Percentiles rank a stretch among this genome's conserved stretches.
Conservation (phyloP, 1,284 basidiomycete species). For the Tilletia indica region DNA sequence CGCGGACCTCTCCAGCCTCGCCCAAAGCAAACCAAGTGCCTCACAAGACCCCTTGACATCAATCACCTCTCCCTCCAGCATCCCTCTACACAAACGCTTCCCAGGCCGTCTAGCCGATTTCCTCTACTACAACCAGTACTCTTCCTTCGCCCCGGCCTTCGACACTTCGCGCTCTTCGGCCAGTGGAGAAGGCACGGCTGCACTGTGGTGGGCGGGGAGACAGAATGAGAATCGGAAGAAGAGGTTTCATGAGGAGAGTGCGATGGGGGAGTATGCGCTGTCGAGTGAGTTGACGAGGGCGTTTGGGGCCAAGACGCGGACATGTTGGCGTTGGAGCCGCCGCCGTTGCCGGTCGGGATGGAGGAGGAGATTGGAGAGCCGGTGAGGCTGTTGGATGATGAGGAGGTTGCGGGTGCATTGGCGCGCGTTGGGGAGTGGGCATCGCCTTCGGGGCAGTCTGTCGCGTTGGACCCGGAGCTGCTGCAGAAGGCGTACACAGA, state of each 20-base stretch:
- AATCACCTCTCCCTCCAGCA: neutral
- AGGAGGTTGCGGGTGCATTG: neutral
- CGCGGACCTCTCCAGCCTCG: neutral
- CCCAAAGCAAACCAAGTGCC: neutral
- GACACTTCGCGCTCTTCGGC: slow-evolving; percentile 6
- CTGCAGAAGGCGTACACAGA: neutral
- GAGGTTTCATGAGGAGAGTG: neutral
- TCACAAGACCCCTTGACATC: neutral
- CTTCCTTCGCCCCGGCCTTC: neutral
- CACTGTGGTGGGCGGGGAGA: neutral
- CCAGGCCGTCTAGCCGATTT: slow-evolving; percentile 8
- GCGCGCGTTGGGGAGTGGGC: neutral
- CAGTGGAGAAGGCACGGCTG: neutral
- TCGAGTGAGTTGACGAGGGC: neutral
- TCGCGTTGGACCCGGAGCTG: slow-evolving; percentile 5
- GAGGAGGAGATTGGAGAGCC: neutral
- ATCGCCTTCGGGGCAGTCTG: neutral
- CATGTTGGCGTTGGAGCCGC: neutral
- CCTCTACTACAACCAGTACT: slow-evolving; percentile 16
- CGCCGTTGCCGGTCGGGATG: neutral
- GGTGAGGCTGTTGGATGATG: neutral
- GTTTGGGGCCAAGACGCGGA: neutral
- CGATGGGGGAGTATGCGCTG: neutral
- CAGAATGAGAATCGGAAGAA: slow-evolving; percentile 9
- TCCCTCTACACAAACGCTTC: slow-evolving; percentile 1